Conservation (phyloP, 352 stramenopile genomes). For the Phytophthora hibernalis region DNA sequence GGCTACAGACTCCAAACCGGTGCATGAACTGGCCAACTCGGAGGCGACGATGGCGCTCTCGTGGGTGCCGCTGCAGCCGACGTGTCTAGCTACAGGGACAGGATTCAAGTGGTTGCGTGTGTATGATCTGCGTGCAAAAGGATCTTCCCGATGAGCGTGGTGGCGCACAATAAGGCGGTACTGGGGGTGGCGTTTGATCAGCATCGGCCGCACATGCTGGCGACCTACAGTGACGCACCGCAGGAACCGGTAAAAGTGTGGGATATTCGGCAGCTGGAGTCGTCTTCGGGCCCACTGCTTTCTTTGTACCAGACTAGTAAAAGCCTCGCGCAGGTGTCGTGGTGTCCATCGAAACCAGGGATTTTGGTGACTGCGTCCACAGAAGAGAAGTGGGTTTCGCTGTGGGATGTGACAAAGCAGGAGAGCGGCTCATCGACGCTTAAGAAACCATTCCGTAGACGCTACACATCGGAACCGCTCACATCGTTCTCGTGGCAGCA, state of each 20-base stretch:
- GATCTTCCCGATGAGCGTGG: conserved; percentile 75
- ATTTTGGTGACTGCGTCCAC: conserved; percentile 81
- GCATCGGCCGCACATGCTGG: conserved; percentile 82
- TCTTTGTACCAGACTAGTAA: conserved; percentile 80
- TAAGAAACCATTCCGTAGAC: conserved; percentile 78
- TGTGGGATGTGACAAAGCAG: conserved; percentile 84
- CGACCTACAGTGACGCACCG: conserved; percentile 83
- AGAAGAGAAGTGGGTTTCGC: conserved; percentile 84
- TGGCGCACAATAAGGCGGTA: conserved; percentile 87
- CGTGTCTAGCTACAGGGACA: conserved; percentile 81
- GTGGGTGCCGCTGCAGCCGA: conserved; percentile 85
- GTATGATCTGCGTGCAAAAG: conserved; percentile 77
- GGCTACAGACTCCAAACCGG: conserved; percentile 55
- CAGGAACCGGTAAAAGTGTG: conserved; percentile 89
- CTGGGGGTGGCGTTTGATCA: conserved; percentile 84
- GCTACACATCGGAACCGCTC: conserved; percentile 81
- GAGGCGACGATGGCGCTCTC: conserved; percentile 83
- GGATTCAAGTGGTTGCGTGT: conserved; percentile 91
- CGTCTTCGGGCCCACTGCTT: conserved; percentile 65
- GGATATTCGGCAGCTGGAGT: conserved; percentile 87
- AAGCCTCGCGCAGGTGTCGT: conserved; percentile 78
- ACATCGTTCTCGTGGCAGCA: conserved; percentile 87
- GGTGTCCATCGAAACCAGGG: conserved; percentile 83
- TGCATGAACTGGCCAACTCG: conserved; percentile 86
- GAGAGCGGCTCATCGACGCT: conserved; percentile 53